Evolutionary conservation across 768 basidiomycete species (phyloP), one percentile per base, ranked within the genome.

Genomic region (Cytidiella melzeri): DNA sequence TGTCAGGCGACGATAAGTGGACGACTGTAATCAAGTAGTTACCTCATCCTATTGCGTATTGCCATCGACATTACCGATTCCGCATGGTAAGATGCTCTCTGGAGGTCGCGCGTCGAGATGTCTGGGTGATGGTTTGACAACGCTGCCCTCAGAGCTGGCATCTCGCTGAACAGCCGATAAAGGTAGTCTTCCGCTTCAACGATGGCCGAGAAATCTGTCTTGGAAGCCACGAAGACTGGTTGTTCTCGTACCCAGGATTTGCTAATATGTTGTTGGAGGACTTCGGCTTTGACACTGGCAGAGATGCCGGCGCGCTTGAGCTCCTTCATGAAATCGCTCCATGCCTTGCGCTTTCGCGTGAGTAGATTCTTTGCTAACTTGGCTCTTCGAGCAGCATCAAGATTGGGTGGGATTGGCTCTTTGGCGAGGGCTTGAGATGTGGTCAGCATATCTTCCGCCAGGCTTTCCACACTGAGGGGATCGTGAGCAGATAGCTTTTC

Each of bases 291-390:
- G 44, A 90, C 67, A 45, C 79, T 86, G 36, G 72, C 66, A 0
- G 90, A 72, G 45, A 97, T 73, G 18, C 96, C 96, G 18, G 79
- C 71, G 1, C 78, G 75, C 63, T 89, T 89, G 46, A 96, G 69
- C 60, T 93, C 92, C 65, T 92, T 95, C 54, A 96, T 70, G 18
- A 96, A 72, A 61, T 98, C 93, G 23, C 86, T 83, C 79, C 85
- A 92, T 0, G 93, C 93, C 61, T 89, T 90, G 53, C 87, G 73
- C 70, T 98, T 99, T 42, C 90, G 79, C 3, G 79, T 77, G 36
- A 87, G 71, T 9, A 97, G 67, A 19, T 82, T 79, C 63, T 93
- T 94, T 46, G 68, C 73, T 55, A 75, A 77, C 68, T 81, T 88
- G 51, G 68, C 77, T 52, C 73, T 79, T 57, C 69, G 77, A 47